Conservation (phyloP, 495 filamentous ascomycete species). For the Aeminium ludgeri region DNA sequence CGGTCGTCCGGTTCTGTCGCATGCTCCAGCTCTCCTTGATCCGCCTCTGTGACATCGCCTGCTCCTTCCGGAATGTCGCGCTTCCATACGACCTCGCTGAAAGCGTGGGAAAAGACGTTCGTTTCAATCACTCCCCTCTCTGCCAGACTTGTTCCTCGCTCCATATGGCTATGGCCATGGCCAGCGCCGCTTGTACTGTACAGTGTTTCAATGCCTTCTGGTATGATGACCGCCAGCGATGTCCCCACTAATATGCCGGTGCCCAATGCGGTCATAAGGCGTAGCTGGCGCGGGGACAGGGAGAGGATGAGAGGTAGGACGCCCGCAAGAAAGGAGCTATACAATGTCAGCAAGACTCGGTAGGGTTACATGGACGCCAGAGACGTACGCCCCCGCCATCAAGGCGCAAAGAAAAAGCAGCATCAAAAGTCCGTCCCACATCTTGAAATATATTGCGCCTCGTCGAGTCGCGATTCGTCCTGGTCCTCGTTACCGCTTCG, state of each 20-base stretch:
- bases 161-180: slow-evolving; percentile 24
- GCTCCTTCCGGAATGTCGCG: too few relatives aligned
- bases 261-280: slow-evolving; percentile 79
- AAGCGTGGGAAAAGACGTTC: too few relatives aligned
- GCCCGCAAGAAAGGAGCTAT: slow-evolving; percentile 86
- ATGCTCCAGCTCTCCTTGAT: background rate
- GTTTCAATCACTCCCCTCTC: too few relatives aligned
- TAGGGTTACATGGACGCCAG: slow-evolving; percentile 1
- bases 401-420: slow-evolving; percentile 71
- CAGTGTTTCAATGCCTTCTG: slow-evolving; percentile 85
- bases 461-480: background rate
- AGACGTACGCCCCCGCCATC: slow-evolving; percentile 82
- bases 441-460: slow-evolving; percentile 10
- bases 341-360: slow-evolving; percentile 16
- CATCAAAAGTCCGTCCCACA: slow-evolving; percentile 70
- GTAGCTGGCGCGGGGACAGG: slow-evolving; percentile 73
- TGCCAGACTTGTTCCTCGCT: too few relatives aligned
- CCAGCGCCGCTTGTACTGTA: slow-evolving; percentile 41
- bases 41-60: too few relatives aligned
- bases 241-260: slow-evolving; percentile 91
- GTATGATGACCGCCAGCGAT: slow-evolving; percentile 90
- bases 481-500: too few relatives aligned
- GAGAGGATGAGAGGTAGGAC: slow-evolving; percentile 80
- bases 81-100: too few relatives aligned
- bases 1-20: slow-evolving; percentile 2